A percentile compares a stretch with the other conserved stretches of the same genome.
Conservation (phyloP, 345 rosid species). For the Fremontodendron californicum region DNA sequence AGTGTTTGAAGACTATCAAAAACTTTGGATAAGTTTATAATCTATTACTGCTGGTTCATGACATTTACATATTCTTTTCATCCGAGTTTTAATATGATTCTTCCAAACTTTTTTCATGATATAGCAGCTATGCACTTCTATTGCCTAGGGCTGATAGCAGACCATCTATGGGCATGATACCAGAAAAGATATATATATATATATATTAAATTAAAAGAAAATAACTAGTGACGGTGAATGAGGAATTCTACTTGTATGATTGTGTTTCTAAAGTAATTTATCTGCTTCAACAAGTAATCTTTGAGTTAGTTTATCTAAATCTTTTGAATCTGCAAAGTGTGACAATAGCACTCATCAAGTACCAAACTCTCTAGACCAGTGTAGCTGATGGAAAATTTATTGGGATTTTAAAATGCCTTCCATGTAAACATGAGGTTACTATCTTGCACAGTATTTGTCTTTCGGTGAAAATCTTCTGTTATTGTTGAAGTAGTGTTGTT, state of each 20-base stretch:
- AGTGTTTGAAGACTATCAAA: conserved; percentile 10
- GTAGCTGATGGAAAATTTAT: neutral
- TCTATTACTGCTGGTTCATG: neutral
- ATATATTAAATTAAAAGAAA: neutral
- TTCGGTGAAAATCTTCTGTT: neutral
- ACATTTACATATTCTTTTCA: neutral
- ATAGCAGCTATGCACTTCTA: neutral
- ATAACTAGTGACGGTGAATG: neutral
- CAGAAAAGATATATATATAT: neutral
- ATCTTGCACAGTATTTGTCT: neutral
- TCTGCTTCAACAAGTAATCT: neutral
- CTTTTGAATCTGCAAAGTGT: neutral
- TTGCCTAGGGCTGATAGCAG: neutral
- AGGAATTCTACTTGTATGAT: neutral
- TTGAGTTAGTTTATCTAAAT: neutral
- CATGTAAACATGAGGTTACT: neutral
- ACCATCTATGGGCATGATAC: neutral
- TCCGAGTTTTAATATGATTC: neutral
- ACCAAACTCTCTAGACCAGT: neutral
- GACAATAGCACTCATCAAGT: neutral
- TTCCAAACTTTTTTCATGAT: neutral
- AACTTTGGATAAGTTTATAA: neutral
- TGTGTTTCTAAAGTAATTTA: neutral
- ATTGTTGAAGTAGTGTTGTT: too few relatives aligned
- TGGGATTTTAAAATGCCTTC: neutral